These are phyloP conservation scores for Plantago major DNA, from an alignment of 257 asterid species.

Conservation along the genomic window DNA sequence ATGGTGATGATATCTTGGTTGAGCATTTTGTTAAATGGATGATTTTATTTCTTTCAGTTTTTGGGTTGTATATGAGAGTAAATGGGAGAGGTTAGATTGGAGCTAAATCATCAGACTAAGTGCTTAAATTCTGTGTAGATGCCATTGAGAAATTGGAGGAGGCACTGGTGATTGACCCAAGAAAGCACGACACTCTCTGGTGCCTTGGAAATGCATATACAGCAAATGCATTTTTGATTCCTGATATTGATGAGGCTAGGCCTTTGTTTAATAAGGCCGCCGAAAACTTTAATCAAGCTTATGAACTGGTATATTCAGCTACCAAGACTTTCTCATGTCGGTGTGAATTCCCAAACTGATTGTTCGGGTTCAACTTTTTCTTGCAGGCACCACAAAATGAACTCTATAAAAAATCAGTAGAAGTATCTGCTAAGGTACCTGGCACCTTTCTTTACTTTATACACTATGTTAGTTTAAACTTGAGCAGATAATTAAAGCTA, in stretches of 20 bases:
- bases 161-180: constrained; percentile 65
- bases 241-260: constrained; percentile 65
- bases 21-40: no score
- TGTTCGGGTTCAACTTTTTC: constrained; percentile 2
- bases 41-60: no score
- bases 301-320: constrained; percentile 46
- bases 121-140: constrained; percentile 35
- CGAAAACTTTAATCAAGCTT: constrained; percentile 60
- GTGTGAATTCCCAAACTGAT: constrained; percentile 12
- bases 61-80: no score
- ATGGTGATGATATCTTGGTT: no score
- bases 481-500: no score
- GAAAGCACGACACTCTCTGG: constrained; percentile 77
- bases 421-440: constrained; percentile 77
- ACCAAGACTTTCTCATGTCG: neutral
- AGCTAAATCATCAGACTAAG: neutral
- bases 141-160: constrained; percentile 81
- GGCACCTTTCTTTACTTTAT: neutral
- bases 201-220: constrained; percentile 88
- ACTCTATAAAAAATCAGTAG: constrained; percentile 70
- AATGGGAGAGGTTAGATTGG: neutral
- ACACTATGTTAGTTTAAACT: neutral
- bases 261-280: constrained; percentile 57
- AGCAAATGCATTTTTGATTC: constrained; percentile 62
- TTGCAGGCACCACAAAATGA: constrained; percentile 81